Base-by-base conservation (phyloP, 306 rosid species). In the Cucumis cinereus region DNA sequence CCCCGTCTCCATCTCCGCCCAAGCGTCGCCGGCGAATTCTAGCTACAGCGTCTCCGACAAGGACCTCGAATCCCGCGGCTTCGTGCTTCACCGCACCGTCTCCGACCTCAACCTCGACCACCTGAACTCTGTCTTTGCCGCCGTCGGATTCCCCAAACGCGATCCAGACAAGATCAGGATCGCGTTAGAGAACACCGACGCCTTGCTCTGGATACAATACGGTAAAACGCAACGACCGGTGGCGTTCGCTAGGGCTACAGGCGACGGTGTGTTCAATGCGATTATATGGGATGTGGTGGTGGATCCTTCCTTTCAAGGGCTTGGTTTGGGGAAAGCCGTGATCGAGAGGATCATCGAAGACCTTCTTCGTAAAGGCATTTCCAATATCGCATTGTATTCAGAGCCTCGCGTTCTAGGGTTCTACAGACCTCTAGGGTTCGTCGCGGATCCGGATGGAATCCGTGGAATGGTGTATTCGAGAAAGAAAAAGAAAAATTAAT, bases 201-300 rank as follows among this genome's bases (percentile, higher is more conserved):
- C 96, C 28, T 30, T 91, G 78, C 81, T 88, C 38, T 91, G 97
- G 98, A 78, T 93, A 76, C 89, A 93, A 88, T 76, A 88, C 81
- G 35, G 53, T 68, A 90, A 83, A 77, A 77, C 91, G 58, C 77
- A 56, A 71, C 70, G 76, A 53, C 90, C 92, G 12, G 96, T 93
- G 81, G 98, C 98, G 55, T 93, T 91, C 53, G 94, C 97, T 8
- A 79, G 94, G 20, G 98, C 98, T 6, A 93, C 94, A 1, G 98
- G 98, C 3, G 98, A 93, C 77, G 96, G 97, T 0, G 97, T 93
- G 3, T 91, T 93, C 90, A 91, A 91, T 69, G 96, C 97, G 14
- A 93, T 93, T 23, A 90, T 93, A 26, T 91, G 97, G 94, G 97
- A 91, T 80, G 97, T 93, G 41, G 97, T 91, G 59, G 97, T 93